Base-by-base conservation (phyloP, 441 rosid genomes). In the Euphorbia schlechtendalii region DNA sequence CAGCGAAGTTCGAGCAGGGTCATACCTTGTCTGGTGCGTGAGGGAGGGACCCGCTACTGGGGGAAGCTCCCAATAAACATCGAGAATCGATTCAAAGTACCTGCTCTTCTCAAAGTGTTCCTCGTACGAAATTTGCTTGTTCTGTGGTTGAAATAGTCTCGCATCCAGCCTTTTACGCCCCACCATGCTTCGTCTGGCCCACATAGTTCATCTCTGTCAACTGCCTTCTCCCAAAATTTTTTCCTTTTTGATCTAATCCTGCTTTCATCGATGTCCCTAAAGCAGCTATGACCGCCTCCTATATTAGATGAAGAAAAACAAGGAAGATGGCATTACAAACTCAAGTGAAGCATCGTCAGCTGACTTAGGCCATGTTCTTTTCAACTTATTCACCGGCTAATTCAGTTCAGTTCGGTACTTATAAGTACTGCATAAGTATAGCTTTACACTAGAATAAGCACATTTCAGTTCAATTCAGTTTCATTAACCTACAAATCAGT, bases 271-370 rank as follows among this genome's bases (percentile, higher is more conserved):
- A 98, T 82, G 66, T 89, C 92, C 67, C 65, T 77, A 70, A 89
- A 88, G 84, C 99, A 95, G 80, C 95, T 91, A 70, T 95, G 99
- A 2, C 99, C 98, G 10, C 99, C 98, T 61, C 99, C 98, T 89
- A 81, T 34, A 67, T 54, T 61, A 63, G 71, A 51, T 72, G 36
- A 36, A 68, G 58, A 27, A 14, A 46, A 30, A 66, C 49, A 54
- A 32, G 34, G 6, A 32, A 32, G n/a, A n/a, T n/a, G n/a, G n/a
- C n/a, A n/a, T n/a, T n/a, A n/a, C n/a, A n/a, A n/a, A n/a, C n/a
- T n/a, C n/a, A n/a, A n/a, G n/a, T n/a, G n/a, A n/a, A n/a, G n/a
- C n/a, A n/a, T n/a, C n/a, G n/a, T n/a, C n/a, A n/a, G n/a, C n/a
- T n/a, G n/a, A n/a, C n/a, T n/a, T n/a, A n/a, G n/a, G n/a, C n/a